These are phyloP conservation scores for Rhizopus microsporus DNA, from an alignment of 371 early-diverging fungal genomes.

Conservation along the genomic window DNA sequence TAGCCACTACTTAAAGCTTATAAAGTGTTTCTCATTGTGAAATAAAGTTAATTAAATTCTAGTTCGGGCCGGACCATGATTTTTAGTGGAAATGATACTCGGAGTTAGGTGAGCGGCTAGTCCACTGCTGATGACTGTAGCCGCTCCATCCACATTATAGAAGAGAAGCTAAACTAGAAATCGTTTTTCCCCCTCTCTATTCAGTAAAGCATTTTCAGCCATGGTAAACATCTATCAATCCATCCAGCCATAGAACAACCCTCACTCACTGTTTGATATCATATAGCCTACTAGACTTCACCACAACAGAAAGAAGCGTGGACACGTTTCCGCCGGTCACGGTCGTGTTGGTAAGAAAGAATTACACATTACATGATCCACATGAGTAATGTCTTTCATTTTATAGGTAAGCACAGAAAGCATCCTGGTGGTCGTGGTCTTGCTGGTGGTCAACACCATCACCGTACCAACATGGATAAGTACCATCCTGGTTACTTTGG, in stretches of 20 bases:
- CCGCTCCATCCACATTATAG: too few species aligned
- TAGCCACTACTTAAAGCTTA: too few species aligned
- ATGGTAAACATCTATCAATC: neutral
- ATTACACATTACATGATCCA: too few species aligned
- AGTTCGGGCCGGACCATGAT: too few species aligned
- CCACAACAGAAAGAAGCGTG: conserved; percentile 90
- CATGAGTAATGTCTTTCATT: too few species aligned
- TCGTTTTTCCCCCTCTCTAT: conserved; percentile 2
- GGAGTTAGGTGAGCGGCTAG: too few species aligned
- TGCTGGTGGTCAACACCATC: conserved; percentile 99
- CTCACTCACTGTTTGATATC: neutral
- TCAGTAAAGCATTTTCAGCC: conserved; percentile 2
- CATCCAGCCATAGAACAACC: neutral
- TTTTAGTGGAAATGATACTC: too few species aligned
- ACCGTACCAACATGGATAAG: conserved; percentile 99
- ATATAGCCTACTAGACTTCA: conserved; percentile 82
- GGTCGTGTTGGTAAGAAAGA: conserved; percentile 76
- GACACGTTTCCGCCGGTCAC: conserved; percentile 94
- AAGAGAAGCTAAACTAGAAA: too few species aligned
- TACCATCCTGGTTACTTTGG: conserved; percentile 99
- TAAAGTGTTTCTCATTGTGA: too few species aligned
- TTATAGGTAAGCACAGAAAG: conserved; percentile 94
- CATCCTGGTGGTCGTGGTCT: conserved; percentile 99
- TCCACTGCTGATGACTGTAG: too few species aligned
- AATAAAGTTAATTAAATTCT: too few species aligned